Evolutionary conservation across 345 rosid genomes (phyloP).

Genomic region (Aquilaria malaccensis): DNA sequence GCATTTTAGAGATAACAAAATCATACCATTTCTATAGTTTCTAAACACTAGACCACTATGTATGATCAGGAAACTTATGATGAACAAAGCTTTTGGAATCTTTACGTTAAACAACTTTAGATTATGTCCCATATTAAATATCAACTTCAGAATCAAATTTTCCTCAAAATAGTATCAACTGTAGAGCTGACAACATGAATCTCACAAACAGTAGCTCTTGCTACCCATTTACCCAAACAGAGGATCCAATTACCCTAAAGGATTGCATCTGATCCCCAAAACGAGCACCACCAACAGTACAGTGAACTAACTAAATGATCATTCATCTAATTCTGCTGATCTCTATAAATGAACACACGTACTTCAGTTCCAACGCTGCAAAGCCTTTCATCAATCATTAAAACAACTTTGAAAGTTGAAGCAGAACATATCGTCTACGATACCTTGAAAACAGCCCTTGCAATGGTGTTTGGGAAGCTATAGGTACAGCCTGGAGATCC

Average conservation of each 20-base stretch:
- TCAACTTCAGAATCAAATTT: no score
- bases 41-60: no score
- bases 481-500: slow-evolving; percentile 92
- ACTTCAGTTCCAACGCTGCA: not conserved
- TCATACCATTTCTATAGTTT: not conserved
- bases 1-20: not conserved
- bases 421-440: slow-evolving; percentile 3
- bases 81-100: no score
- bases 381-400: not conserved
- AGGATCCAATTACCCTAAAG: no score
- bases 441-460: slow-evolving; percentile 62
- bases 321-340: no score
- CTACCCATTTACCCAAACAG: not conserved
- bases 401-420: not conserved
- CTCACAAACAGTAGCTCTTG: slow-evolving; percentile 19
- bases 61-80: no score
- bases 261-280: no score
- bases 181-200: not conserved
- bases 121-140: no score
- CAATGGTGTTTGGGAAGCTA: slow-evolving; percentile 55
- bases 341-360: no score
- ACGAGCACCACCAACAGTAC: not conserved
- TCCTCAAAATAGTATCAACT: no score
- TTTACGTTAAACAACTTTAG: no score
- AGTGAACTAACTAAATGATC: no score